Evolutionary conservation across 2,329 filamentous ascomycete genomes (phyloP).

Genomic region (Bipolaris bicolor): DNA sequence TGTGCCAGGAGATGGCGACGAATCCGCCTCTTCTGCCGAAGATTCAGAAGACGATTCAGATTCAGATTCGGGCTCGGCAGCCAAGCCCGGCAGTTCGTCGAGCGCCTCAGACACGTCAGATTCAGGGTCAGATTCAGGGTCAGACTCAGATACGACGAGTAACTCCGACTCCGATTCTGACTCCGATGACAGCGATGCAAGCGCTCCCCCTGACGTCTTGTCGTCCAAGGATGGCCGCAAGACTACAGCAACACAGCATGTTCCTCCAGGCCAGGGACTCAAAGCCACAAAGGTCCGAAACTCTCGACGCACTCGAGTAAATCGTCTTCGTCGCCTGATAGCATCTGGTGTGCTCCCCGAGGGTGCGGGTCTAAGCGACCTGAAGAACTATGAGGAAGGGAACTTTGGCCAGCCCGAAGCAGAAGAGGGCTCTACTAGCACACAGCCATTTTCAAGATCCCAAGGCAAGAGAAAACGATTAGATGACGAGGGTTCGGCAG

Average conservation of each 20-base stretch:
- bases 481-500: conserved; percentile 25
- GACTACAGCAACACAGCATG: conserved; percentile 5
- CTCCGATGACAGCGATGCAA: conserved; percentile 47
- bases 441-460: conserved; percentile 15
- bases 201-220: conserved; percentile 30
- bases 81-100: conserved; percentile 3
- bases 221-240: conserved; percentile 28
- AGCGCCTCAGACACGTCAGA: conserved; percentile 34
- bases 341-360: conserved; percentile 58
- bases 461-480: conserved; percentile 34
- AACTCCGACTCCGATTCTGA: conserved; percentile 50
- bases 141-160: conserved; percentile 32
- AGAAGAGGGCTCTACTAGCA: background rate
- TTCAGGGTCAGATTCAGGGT: conserved; percentile 18
- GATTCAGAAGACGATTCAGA: conserved; percentile 24
- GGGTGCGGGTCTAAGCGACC: conserved; percentile 58
- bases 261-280: conserved; percentile 59
- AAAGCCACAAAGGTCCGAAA: conserved; percentile 62
- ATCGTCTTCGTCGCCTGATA: conserved; percentile 60
- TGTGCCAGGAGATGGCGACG: conserved; percentile 27
- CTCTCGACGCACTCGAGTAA: conserved; percentile 57
- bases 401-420: background rate
- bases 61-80: conserved; percentile 22
- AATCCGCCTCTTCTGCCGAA: conserved; percentile 17
- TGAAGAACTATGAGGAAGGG: conserved; percentile 56